These are phyloP conservation scores for Gypsophila paniculata DNA, from an alignment of 179 eudicot genomes.

Conservation along the genomic window DNA sequence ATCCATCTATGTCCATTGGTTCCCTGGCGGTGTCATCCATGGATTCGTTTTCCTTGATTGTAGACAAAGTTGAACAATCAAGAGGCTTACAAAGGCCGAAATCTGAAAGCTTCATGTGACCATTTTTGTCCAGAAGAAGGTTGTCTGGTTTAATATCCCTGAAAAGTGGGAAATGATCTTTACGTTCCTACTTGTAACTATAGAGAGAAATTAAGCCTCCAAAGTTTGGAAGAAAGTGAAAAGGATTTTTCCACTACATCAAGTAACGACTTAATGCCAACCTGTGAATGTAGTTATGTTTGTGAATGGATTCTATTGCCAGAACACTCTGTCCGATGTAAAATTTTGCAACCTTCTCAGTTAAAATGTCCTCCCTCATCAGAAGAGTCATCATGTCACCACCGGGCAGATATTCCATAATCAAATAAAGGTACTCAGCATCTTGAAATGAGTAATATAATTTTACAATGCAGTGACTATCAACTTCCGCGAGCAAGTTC, in stretches of 20 bases:
- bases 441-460: slow-evolving; percentile 95
- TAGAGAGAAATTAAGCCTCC: too few relatives aligned
- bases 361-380: slow-evolving; percentile 87
- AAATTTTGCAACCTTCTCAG: slow-evolving; percentile 84
- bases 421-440: slow-evolving; percentile 71
- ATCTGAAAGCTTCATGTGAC: slow-evolving; percentile 98
- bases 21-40: slow-evolving; percentile 46
- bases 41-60: slow-evolving; percentile 79
- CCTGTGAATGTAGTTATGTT: slow-evolving; percentile 88
- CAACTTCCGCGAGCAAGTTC: slow-evolving; percentile 93
- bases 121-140: slow-evolving; percentile 89
- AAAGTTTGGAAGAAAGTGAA: too few relatives aligned
- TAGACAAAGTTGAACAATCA: slow-evolving; percentile 82
- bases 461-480: slow-evolving; percentile 90
- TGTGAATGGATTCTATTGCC: slow-evolving; percentile 96
- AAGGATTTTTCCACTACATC: too few relatives aligned
- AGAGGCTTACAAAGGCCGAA: slow-evolving; percentile 98
- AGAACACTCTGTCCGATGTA: slow-evolving; percentile 88
- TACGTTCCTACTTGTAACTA: too few relatives aligned
- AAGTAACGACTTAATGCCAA: slow-evolving; percentile 22
- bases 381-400: slow-evolving; percentile 97
- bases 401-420: slow-evolving; percentile 94
- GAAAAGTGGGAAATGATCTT: too few relatives aligned
- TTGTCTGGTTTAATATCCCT: slow-evolving; percentile 98
- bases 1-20: slow-evolving; percentile 82